A percentile compares a stretch with the other conserved stretches of the same genome.
phyloP scores from a whole-genome alignment of 1,284 basidiomycete genomes.

The Ustilago nuda region DNA sequence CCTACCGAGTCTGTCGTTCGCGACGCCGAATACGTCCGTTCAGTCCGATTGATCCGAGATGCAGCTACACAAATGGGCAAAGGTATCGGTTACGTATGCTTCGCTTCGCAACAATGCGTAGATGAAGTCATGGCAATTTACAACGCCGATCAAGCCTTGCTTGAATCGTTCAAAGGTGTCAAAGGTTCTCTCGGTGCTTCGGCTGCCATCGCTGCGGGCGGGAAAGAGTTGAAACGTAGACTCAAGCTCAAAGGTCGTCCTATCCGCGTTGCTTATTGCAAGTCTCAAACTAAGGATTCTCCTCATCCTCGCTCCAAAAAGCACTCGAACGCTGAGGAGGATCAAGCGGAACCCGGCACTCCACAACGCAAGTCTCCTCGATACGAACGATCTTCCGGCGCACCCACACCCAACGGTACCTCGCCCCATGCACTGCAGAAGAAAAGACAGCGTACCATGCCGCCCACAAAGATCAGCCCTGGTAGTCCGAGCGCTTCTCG shows the following conservation, averaged over 20 bases:
- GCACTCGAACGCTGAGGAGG: neutral
- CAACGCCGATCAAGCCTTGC: conserved; percentile 63
- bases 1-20: conserved; percentile 23
- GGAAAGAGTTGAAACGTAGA: conserved; percentile 61
- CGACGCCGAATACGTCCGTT: conserved; percentile 78
- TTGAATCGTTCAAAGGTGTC: conserved; percentile 43
- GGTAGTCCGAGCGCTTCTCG: conserved; percentile 21
- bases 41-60: conserved; percentile 89
- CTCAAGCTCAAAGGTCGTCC: conserved; percentile 64
- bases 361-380: conserved; percentile 28
- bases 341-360: conserved; percentile 24
- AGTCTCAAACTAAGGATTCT: conserved; percentile 45
- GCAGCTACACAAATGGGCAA: conserved; percentile 95
- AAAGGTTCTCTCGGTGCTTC: conserved; percentile 44
- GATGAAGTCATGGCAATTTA: conserved; percentile 66
- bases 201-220: conserved; percentile 45
- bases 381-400: conserved; percentile 57
- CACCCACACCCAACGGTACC: conserved; percentile 65
- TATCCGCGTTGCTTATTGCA: conserved; percentile 64
- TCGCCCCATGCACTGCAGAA: conserved; percentile 40
- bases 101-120: conserved; percentile 75
- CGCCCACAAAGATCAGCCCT: conserved; percentile 19
- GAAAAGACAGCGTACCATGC: conserved; percentile 6
- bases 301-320: conserved; percentile 4
- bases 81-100: conserved; percentile 94